phyloP scores from a whole-genome alignment of 768 basidiomycete genomes.

The Neoboletus magnificus region DNA sequence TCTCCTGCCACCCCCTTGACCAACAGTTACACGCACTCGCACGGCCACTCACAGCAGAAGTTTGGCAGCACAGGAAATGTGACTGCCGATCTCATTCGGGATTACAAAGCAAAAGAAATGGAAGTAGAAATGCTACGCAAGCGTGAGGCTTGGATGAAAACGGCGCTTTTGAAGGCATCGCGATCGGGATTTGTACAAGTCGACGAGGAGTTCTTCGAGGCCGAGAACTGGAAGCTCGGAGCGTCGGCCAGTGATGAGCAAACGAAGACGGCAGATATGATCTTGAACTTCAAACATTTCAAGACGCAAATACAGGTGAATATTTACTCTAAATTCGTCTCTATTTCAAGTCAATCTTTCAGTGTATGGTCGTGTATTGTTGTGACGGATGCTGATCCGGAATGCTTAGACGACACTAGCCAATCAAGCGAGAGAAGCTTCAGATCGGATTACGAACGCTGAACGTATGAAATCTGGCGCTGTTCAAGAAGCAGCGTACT shows the following conservation, averaged over 20 bases:
- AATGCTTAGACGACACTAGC: conserved; percentile 58
- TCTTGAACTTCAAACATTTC: conserved; percentile 84
- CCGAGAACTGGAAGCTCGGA: conserved; percentile 33
- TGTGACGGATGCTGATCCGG: conserved; percentile 7
- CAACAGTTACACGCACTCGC: conserved; percentile 48
- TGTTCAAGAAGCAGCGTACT: conserved; percentile 91
- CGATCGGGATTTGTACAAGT: conserved; percentile 74
- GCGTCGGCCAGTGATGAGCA: conserved; percentile 40
- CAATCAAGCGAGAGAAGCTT: conserved; percentile 72
- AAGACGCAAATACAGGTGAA: conserved; percentile 82
- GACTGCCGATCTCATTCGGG: conserved; percentile 71
- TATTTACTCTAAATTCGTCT: conserved; percentile 1
- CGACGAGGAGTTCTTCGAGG: conserved; percentile 48
- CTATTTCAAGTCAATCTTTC: neutral
- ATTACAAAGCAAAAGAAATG: conserved; percentile 76
- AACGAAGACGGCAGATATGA: conserved; percentile 60
- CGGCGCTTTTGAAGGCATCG: conserved; percentile 70
- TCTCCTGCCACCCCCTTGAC: conserved; percentile 42
- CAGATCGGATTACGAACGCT: conserved; percentile 75
- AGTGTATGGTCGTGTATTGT: neutral
- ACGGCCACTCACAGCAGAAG: conserved; percentile 33
- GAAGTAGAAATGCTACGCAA: conserved; percentile 76
- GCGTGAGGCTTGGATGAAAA: conserved; percentile 83
- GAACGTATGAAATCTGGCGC: conserved; percentile 76
- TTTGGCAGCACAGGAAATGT: conserved; percentile 63